phyloP scores from a whole-genome alignment of 1,139 yeast genomes.

The Pichia kudriavzevii region DNA sequence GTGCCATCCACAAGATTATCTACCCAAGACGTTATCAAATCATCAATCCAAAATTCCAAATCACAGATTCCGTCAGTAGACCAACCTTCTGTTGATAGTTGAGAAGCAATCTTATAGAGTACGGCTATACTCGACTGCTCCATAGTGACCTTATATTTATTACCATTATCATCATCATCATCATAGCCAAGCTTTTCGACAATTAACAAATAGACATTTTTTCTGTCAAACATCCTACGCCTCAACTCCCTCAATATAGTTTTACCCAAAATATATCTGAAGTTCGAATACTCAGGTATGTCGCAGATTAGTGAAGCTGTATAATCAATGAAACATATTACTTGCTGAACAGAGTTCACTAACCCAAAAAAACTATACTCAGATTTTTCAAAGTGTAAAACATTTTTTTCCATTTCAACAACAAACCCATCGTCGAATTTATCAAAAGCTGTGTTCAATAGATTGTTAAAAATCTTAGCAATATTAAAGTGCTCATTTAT shows the following conservation, averaged over 20 bases:
- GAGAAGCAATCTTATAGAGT: constrained; percentile 16
- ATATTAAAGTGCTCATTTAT: constrained; percentile 16
- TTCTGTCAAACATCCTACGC: constrained; percentile 16
- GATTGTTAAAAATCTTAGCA: constrained; percentile 17
- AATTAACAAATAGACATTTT: constrained; percentile 23
- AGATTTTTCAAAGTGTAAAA: too few relatives aligned
- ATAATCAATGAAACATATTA: constrained; percentile 20
- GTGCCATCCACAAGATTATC: constrained; percentile 20
- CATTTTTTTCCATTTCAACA: too few relatives aligned
- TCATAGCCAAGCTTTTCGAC: constrained; percentile 15
- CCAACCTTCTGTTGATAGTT: constrained; percentile 22
- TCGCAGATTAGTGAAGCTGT: constrained; percentile 14
- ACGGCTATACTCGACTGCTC: constrained; percentile 7
- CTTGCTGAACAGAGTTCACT: constrained; percentile 16
- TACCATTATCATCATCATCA: constrained; percentile 1
- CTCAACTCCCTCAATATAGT: constrained; percentile 17
- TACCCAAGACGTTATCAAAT: constrained; percentile 24
- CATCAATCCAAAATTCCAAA: constrained; percentile 28
- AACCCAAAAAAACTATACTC: constrained; percentile 7
- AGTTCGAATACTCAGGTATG: constrained; percentile 5
- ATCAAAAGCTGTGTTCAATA: constrained; percentile 15
- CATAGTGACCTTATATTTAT: too few relatives aligned
- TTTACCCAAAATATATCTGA: constrained; percentile 18
- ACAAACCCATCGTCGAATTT: constrained; percentile 17
- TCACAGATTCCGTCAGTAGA: constrained; percentile 26